Evolutionary conservation across 768 basidiomycete species (phyloP), one percentile per base, ranked within the genome.

Genomic region (Suillus occidentalis): DNA sequence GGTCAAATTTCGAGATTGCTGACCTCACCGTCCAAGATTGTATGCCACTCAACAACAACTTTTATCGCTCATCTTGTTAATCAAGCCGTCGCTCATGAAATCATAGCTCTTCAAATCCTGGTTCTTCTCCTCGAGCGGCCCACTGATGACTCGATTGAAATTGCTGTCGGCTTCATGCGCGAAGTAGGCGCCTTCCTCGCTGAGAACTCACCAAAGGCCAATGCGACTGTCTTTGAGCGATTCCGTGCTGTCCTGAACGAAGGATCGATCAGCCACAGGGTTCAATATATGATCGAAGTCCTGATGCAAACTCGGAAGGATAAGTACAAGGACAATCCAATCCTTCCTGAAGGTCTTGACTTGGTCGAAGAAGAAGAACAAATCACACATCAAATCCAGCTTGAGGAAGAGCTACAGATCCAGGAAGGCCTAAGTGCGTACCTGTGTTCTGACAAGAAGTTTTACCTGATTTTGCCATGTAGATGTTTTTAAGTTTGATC

Each of bases 251-350:
- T 98, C 10, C 81, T 99, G 40, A 97, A 99, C 77, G 97, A 99
- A 76, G 95, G 95, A 31, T 81, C 85, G 52, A 97, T 99, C 76
- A 95, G 93, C 72, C 95, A 99, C 70, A 88, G 97, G 70, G 94
- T 97, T 36, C 97, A 99, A 74, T 99, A 98, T 79, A 98, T 98
- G 97, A 94, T 99, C 70, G 97, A 99, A 79, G 97, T 99, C 4
- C 83, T 99, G 56, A 99, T 99, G 94, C 97, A 99, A 78, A 94
- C 97, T 9, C 85, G 97, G 70, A 98, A 97, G 81, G 97, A 99
- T 82, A 96, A 95, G 78, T 99, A 94, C 84, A 99, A 99, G 84
- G 97, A 99, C 73, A 99, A 99, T 75, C 96, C 96, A 20, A 88
- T 95, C 68, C 76, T 99, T 47, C 89, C 94, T 2, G 97, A 99